Conservation (phyloP, 192 early-diverging fungal species). For the Gaertneriomyces semiglobifer region DNA sequence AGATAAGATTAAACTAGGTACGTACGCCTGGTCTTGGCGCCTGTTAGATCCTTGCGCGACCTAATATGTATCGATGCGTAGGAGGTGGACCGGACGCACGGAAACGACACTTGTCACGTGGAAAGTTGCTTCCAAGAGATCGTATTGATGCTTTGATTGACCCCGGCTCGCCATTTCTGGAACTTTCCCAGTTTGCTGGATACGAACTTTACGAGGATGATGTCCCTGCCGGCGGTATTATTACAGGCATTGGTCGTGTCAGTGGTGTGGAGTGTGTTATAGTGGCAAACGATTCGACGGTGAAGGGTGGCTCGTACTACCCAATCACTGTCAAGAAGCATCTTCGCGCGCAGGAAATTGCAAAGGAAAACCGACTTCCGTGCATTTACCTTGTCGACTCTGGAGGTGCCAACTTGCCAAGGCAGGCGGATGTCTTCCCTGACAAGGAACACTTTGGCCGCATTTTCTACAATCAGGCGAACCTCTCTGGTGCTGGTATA, state of each 20-base stretch:
- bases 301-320: conserved; percentile 98
- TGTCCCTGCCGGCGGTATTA: conserved; percentile 82
- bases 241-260: conserved; percentile 94
- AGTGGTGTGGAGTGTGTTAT: conserved; percentile 92
- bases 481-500: conserved; percentile 63
- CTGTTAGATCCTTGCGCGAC: not conserved
- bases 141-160: conserved; percentile 77
- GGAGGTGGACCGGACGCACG: conserved; percentile 83
- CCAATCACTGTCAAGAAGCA: conserved; percentile 93
- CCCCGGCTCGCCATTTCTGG: conserved; percentile 85
- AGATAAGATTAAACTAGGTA: conserved; percentile 75
- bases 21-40: not conserved
- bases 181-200: conserved; percentile 91
- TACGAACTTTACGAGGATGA: conserved; percentile 82
- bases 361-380: conserved; percentile 85
- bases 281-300: conserved; percentile 94
- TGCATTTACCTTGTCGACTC: conserved; percentile 95
- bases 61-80: conserved; percentile 3
- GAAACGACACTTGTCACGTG: conserved; percentile 74
- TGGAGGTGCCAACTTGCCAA: conserved; percentile 92
- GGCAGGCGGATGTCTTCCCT: conserved; percentile 94
- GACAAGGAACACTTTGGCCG: conserved; percentile 83
- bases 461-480: conserved; percentile 94
- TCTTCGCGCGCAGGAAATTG: conserved; percentile 94
- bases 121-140: conserved; percentile 90